Percentiles rank a stretch among this genome's conserved stretches.
Conservation (phyloP, 2,329 filamentous ascomycete species). For the Penicillium janthinellum region DNA sequence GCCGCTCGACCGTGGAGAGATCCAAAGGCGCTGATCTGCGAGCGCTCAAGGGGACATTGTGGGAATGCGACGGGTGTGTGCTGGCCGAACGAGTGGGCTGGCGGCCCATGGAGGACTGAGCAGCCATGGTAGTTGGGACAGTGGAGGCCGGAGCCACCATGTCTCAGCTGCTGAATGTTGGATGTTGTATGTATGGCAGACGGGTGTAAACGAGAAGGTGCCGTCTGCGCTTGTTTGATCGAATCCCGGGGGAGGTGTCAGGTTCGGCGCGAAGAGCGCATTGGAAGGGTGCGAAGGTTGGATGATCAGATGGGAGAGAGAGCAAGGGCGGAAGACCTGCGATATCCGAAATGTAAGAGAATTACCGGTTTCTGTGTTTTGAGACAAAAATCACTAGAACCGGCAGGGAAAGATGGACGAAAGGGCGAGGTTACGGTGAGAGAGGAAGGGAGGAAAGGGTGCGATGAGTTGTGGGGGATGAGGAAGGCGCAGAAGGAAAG, state of each 20-base stretch:
- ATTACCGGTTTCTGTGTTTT: not conserved
- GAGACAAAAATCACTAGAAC: slow-evolving; percentile 10
- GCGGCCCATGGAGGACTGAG: slow-evolving; percentile 37
- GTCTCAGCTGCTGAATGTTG: slow-evolving; percentile 28
- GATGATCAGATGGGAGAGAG: slow-evolving; percentile 5
- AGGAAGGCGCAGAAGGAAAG: slow-evolving; percentile 19
- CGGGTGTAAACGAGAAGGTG: slow-evolving; percentile 11
- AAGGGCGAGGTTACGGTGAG: slow-evolving; percentile 10
- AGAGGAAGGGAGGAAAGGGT: slow-evolving; percentile 11
- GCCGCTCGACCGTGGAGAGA: slow-evolving; percentile 85
- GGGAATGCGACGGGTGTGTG: slow-evolving; percentile 47
- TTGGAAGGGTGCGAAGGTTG: slow-evolving; percentile 25
- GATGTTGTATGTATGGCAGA: slow-evolving; percentile 12
- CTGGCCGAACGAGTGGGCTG: slow-evolving; percentile 45
- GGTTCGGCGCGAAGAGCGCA: slow-evolving; percentile 39
- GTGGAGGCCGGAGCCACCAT: slow-evolving; percentile 51
- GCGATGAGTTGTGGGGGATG: slow-evolving; percentile 5
- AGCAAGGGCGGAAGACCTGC: slow-evolving; percentile 19
- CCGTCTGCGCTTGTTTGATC: slow-evolving; percentile 31
- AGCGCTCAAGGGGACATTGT: slow-evolving; percentile 63
- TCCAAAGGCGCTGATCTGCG: slow-evolving; percentile 72
- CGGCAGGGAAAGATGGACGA: not conserved
- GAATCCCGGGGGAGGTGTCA: slow-evolving; percentile 30
- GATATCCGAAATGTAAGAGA: slow-evolving; percentile 2
- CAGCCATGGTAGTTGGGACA: slow-evolving; percentile 39